These are phyloP conservation scores for Candida frijolesensis DNA, from an alignment of 1,139 yeast genomes.

Conservation along the genomic window DNA sequence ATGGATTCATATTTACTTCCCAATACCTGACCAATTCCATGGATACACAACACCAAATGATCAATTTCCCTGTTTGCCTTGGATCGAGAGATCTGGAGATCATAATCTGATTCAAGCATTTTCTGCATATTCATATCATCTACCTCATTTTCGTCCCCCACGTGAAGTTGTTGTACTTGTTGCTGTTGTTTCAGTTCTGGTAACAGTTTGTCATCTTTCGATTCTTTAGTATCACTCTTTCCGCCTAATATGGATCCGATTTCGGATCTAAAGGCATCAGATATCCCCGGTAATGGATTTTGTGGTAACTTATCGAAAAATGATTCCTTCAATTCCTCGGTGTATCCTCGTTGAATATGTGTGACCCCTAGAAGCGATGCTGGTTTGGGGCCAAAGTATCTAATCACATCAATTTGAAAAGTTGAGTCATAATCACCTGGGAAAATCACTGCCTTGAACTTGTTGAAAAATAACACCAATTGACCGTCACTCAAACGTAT, in stretches of 20 bases:
- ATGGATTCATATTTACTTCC: slow-evolving; percentile 80
- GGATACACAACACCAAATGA: slow-evolving; percentile 82
- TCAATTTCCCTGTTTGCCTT: slow-evolving; percentile 60
- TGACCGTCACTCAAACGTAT: slow-evolving; percentile 32
- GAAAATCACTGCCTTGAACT: slow-evolving; percentile 38
- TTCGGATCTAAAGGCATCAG: slow-evolving; percentile 37
- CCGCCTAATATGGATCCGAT: slow-evolving; percentile 23
- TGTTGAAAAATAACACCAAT: slow-evolving; percentile 36
- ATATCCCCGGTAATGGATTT: slow-evolving; percentile 30
- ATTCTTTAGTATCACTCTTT: slow-evolving; percentile 9
- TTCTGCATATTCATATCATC: slow-evolving; percentile 37
- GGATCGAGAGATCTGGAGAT: slow-evolving; percentile 33
- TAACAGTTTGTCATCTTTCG: slow-evolving; percentile 10
- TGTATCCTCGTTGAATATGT: slow-evolving; percentile 41
- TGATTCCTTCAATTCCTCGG: slow-evolving; percentile 30
- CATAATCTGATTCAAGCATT: slow-evolving; percentile 56
- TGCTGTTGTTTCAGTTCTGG: slow-evolving; percentile 8
- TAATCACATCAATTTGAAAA: slow-evolving; percentile 41
- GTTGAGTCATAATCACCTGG: slow-evolving; percentile 35
- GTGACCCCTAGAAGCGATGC: slow-evolving; percentile 37
- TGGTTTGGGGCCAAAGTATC: slow-evolving; percentile 37
- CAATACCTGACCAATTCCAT: slow-evolving; percentile 91
- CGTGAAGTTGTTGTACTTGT: not conserved
- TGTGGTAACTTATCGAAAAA: slow-evolving; percentile 32
- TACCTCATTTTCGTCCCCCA: slow-evolving; percentile 16